Evolutionary conservation across 169 alveolate species (phyloP).

Genomic region (Plasmodium chabaudi): DNA sequence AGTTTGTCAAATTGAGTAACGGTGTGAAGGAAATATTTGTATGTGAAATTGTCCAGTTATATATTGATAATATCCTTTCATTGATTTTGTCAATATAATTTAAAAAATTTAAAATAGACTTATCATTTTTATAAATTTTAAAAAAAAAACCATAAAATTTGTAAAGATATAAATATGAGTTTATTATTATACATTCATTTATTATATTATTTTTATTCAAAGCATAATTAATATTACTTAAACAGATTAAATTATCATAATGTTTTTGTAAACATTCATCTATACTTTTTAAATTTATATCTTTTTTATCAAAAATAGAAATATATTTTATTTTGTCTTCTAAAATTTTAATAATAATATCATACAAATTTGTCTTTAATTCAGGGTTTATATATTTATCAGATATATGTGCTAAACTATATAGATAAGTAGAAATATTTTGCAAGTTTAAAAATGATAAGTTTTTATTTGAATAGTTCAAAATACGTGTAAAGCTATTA

Average conservation of each 20-base stretch:
- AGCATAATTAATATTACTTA: conserved; percentile 70
- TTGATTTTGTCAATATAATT: conserved; percentile 45
- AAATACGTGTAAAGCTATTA: neutral
- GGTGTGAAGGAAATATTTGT: conserved; percentile 50
- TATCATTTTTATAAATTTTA: conserved; percentile 9
- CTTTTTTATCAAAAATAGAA: conserved; percentile 20
- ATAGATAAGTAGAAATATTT: conserved; percentile 46
- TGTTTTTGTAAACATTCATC: conserved; percentile 28
- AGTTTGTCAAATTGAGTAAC: conserved; percentile 43
- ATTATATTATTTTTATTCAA: conserved; percentile 54
- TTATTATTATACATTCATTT: conserved; percentile 26
- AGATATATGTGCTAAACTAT: conserved; percentile 31
- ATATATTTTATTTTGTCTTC: conserved; percentile 27
- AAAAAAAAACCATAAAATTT: conserved; percentile 41
- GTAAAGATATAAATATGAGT: conserved; percentile 39
- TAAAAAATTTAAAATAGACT: conserved; percentile 4
- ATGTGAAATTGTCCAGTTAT: conserved; percentile 68
- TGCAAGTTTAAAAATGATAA: conserved; percentile 51
- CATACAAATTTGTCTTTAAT: neutral
- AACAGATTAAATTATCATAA: conserved; percentile 47
- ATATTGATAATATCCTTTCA: conserved; percentile 63
- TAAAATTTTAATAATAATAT: conserved; percentile 18
- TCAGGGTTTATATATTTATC: conserved; percentile 12
- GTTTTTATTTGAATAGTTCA: neutral
- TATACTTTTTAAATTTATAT: conserved; percentile 7